Percentiles rank a stretch among this genome's conserved stretches.
Evolutionary conservation across 2,329 filamentous ascomycete genomes (phyloP).

Genomic region (Neofusicoccum kwambonambiense): DNA sequence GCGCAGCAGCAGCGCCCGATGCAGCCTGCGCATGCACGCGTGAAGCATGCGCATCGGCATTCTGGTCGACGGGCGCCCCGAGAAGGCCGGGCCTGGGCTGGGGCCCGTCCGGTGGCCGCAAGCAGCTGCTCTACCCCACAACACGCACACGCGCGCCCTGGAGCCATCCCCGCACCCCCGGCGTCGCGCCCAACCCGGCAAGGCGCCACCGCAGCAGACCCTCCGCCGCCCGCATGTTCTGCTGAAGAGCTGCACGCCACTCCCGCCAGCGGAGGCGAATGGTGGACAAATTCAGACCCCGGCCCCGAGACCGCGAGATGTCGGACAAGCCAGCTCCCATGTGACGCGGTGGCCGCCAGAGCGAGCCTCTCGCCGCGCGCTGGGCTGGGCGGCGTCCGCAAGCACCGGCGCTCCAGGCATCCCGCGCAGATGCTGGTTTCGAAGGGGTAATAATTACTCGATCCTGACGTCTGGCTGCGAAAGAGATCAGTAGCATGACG

Average conservation of each 20-base stretch:
- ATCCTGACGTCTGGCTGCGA: background rate
- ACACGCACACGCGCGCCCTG: background rate
- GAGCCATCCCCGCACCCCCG: background rate
- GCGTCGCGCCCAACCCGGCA: background rate
- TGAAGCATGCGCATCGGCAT: no score
- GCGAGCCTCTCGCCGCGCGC: background rate
- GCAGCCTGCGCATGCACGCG: no score
- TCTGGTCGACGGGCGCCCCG: no score
- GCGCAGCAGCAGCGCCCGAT: background rate
- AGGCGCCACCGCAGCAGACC: no score
- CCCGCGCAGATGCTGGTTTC: background rate
- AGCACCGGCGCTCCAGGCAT: background rate
- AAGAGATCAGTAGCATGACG: background rate
- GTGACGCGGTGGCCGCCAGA: no score
- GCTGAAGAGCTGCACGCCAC: background rate
- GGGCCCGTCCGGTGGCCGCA: background rate
- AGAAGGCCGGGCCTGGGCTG: background rate
- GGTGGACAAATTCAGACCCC: background rate
- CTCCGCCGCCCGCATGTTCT: no score
- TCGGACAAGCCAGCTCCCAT: no score
- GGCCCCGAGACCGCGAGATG: background rate
- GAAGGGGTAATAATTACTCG: slow-evolving; percentile 12
- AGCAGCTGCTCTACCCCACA: slow-evolving; percentile 2
- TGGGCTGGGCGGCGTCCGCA: background rate
- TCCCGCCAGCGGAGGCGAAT: background rate